Evolutionary conservation across 257 asterid species (phyloP), one percentile per base, ranked within the genome.

Genomic region (Salvia hispanica): DNA sequence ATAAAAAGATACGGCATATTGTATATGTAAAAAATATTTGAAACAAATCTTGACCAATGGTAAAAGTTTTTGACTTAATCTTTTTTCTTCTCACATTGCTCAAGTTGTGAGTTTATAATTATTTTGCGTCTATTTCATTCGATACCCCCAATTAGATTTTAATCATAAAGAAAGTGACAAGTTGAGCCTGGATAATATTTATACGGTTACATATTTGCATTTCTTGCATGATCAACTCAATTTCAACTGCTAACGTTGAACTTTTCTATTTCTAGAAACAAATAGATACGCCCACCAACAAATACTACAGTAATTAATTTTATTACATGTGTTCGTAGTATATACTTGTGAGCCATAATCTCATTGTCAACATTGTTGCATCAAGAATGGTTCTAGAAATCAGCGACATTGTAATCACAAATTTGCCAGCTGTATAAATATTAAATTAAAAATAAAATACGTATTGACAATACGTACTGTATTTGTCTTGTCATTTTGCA

Each of bases 401-500:
- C 3, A 25, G 31, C 2, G 31, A 25, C 1, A 25, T 25, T 25
- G 31, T 25, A 36, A 33, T 66, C 56, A 66, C 70, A 67, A 31
- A 36, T 54, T 18, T 55, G 31, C 58, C 57, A 67, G 68, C 54
- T 46, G 52, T 60, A 12, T 43, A 28, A 66, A 6, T 66, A 71
- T 5, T 25, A 5, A 6, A 14, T 0, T n/a, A 6, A 5, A 48
- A 6, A 48, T 14, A 14, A 48, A 7, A 14, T 3, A 25, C 31
- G 31, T 2, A 44, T 9, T 15, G 58, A 21, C 54, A 15, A 15
- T 21, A 21, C 25, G 14, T 40, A 4, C 14, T 15, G n/a, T n/a
- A n/a, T n/a, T n/a, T 18, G 47, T 13, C 37, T 66, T 56, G 48
- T 48, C 48, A 67, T 67, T 61, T 64, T 40, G 70, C 57, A 21